phyloP scores from a whole-genome alignment of 164 flowering plant genomes.

The Cinnamomum micranthum region DNA sequence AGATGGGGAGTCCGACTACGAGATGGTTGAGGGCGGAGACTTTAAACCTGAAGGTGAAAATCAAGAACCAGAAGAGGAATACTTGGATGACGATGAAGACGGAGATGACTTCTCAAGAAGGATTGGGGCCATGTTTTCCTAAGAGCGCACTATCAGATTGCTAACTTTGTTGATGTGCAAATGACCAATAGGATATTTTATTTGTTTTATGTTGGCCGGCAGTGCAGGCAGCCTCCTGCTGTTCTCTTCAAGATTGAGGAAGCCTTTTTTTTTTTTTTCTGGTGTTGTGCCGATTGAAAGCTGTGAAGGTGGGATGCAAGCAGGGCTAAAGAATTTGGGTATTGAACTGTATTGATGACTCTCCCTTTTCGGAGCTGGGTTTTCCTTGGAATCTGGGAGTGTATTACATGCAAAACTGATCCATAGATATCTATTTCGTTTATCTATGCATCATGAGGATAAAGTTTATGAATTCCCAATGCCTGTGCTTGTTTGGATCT shows the following conservation, averaged over 20 bases:
- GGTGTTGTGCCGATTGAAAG: background rate
- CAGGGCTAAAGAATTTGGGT: background rate
- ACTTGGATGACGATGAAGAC: slow-evolving; percentile 55
- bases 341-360: background rate
- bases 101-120: slow-evolving; percentile 83
- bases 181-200: background rate
- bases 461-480: background rate
- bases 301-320: background rate
- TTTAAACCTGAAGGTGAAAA: slow-evolving; percentile 51
- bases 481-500: background rate
- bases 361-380: background rate
- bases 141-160: background rate
- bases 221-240: background rate
- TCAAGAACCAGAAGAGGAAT: slow-evolving; percentile 45
- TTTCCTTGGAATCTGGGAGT: background rate
- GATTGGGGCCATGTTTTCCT: slow-evolving; percentile 51
- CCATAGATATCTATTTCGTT: slow-evolving; percentile 8
- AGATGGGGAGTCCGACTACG: slow-evolving; percentile 54
- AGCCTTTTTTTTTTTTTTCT: background rate
- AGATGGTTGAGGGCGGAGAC: slow-evolving; percentile 47
- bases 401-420: slow-evolving; percentile 10
- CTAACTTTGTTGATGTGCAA: background rate
- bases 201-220: background rate
- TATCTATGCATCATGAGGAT: slow-evolving; percentile 8
- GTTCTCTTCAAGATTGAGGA: background rate